These are phyloP conservation scores for Fusarium sacchari DNA, from an alignment of 2,329 filamentous ascomycete genomes.

Conservation along the genomic window DNA sequence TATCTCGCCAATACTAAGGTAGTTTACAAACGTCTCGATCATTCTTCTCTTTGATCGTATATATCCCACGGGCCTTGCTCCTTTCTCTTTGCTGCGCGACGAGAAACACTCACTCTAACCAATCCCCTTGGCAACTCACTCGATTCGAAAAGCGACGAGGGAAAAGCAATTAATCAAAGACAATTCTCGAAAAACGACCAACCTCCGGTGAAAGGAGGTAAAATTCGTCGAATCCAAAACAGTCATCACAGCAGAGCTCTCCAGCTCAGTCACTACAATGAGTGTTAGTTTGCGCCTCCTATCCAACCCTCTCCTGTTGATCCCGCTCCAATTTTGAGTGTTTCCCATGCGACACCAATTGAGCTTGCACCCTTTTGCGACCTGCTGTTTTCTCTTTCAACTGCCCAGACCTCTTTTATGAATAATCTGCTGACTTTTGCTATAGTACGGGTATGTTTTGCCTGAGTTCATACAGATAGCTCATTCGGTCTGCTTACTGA, in stretches of 20 bases:
- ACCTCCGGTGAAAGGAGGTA: background rate
- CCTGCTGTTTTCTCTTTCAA: background rate
- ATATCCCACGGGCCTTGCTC: conserved; percentile 12
- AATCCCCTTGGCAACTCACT: conserved; percentile 9
- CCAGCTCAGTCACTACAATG: conserved; percentile 42
- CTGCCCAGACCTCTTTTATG: background rate
- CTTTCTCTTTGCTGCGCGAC: conserved; percentile 44
- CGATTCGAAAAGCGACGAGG: conserved; percentile 16
- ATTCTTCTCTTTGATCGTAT: conserved; percentile 8
- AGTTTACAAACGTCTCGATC: conserved; percentile 1
- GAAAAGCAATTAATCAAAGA: conserved; percentile 3
- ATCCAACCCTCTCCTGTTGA: conserved; percentile 22
- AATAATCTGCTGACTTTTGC: background rate
- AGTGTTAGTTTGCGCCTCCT: conserved; percentile 45
- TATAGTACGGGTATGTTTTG: conserved; percentile 63
- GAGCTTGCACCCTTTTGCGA: background rate
- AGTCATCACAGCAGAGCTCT: conserved; percentile 10
- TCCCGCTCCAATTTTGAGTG: background rate
- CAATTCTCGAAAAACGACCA: conserved; percentile 4
- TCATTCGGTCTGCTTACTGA: conserved; percentile 44
- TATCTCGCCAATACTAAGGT: background rate
- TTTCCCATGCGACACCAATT: background rate
- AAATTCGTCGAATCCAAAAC: background rate
- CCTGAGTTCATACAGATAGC: conserved; percentile 3
- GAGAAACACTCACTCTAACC: conserved; percentile 30